Conservation (phyloP, 2,329 filamentous ascomycete species). For the Hypoxylon sp. region DNA sequence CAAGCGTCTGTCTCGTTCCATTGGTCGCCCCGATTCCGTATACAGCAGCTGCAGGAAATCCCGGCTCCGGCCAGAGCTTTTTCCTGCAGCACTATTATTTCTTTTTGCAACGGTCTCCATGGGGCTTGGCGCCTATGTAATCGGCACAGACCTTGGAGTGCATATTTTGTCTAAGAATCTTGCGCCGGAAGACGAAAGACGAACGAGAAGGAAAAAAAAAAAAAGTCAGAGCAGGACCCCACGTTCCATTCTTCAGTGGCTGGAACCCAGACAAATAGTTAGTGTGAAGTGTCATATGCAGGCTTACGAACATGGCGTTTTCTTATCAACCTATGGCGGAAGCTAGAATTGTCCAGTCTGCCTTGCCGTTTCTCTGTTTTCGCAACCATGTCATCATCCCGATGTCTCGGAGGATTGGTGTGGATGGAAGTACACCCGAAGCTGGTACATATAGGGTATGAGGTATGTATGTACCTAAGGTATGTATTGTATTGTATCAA, state of each 20-base stretch:
- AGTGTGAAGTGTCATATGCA: conserved; percentile 30
- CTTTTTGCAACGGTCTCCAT: conserved; percentile 12
- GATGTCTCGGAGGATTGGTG: conserved; percentile 29
- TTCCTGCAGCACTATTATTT: neutral
- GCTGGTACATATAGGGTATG: conserved; percentile 2
- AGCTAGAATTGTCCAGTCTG: conserved; percentile 24
- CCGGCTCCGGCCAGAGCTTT: conserved; percentile 14
- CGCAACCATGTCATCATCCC: conserved; percentile 35
- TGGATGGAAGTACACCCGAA: conserved; percentile 20
- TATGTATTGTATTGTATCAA: neutral
- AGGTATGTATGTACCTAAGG: neutral
- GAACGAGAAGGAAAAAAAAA: conserved; percentile 4
- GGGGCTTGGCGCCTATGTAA: neutral
- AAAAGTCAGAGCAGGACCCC: conserved; percentile 16
- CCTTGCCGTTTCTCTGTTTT: conserved; percentile 26
- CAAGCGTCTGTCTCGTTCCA: conserved; percentile 5
- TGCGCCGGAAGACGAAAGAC: neutral
- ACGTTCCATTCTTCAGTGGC: conserved; percentile 26
- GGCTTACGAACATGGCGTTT: conserved; percentile 21
- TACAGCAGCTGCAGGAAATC: conserved; percentile 9
- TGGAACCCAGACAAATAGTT: neutral
- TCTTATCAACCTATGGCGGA: conserved; percentile 28
- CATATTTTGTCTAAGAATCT: conserved; percentile 17
- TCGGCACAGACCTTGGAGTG: conserved; percentile 18
- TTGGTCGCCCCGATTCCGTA: conserved; percentile 22